A percentile compares a stretch with the other conserved stretches of the same genome.
Evolutionary conservation across 371 early-diverging fungal species (phyloP).

Genomic region (Sporodiniella umbellata): DNA sequence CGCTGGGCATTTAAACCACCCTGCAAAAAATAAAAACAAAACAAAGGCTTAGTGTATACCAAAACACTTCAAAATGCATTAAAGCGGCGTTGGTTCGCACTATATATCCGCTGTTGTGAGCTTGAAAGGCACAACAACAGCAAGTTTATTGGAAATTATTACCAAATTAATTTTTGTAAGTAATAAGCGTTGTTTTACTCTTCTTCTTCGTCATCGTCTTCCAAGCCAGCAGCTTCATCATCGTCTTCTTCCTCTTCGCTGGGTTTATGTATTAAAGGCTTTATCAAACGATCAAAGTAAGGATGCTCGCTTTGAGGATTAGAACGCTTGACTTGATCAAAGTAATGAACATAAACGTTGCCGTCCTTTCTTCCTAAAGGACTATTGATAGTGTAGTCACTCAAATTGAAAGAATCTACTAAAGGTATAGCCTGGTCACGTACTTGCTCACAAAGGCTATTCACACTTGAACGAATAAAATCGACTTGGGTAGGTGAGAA

Average conservation of each 20-base stretch:
- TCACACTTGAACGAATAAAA: slow-evolving; percentile 59
- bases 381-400: slow-evolving; percentile 87
- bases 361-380: slow-evolving; percentile 89
- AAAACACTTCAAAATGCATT: no score
- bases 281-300: slow-evolving; percentile 79
- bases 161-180: no score
- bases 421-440: slow-evolving; percentile 82
- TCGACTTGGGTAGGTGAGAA: slow-evolving; percentile 73
- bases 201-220: slow-evolving; percentile 36
- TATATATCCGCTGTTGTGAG: no score
- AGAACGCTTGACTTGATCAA: slow-evolving; percentile 72
- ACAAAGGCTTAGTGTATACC: no score
- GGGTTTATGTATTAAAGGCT: slow-evolving; percentile 75
- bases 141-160: no score
- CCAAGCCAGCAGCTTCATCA: slow-evolving; percentile 32
- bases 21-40: neutral
- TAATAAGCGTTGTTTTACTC: no score
- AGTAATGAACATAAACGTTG: slow-evolving; percentile 86
- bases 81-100: no score
- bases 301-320: slow-evolving; percentile 76
- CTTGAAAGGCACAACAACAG: no score
- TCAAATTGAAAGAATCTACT: slow-evolving; percentile 85
- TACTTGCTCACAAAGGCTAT: slow-evolving; percentile 63
- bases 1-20: slow-evolving; percentile 53
- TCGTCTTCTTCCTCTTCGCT: slow-evolving; percentile 56